Evolutionary conservation across 2,329 filamentous ascomycete genomes (phyloP).

Genomic region (Calonectria henricotiae): DNA sequence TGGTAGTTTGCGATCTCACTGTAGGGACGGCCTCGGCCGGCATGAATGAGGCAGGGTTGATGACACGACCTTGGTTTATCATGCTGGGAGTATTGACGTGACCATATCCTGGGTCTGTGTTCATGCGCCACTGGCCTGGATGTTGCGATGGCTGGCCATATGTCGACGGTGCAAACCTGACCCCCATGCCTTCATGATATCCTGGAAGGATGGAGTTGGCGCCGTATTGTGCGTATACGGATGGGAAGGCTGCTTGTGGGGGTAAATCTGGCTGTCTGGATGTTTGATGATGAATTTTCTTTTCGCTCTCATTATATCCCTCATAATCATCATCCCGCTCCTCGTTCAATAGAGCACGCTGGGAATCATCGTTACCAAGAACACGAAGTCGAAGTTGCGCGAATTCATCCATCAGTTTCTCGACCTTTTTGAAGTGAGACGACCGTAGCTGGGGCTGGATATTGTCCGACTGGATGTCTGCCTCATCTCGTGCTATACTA

Average conservation of each 20-base stretch:
- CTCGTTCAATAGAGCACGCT: conserved; percentile 29
- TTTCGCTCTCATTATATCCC: neutral
- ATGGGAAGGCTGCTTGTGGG: neutral
- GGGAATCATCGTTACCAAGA: conserved; percentile 19
- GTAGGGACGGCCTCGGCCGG: no score
- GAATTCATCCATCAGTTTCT: conserved; percentile 21
- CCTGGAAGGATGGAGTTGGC: no score
- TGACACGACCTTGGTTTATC: no score
- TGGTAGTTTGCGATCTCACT: no score
- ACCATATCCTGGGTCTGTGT: no score
- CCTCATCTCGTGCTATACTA: conserved; percentile 23
- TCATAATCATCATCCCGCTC: conserved; percentile 34
- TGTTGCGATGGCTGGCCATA: no score
- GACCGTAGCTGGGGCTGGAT: conserved; percentile 26
- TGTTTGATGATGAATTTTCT: neutral
- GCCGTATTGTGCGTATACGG: no score
- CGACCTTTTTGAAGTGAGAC: conserved; percentile 29
- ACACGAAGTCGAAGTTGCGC: conserved; percentile 7
- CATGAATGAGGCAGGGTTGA: no score
- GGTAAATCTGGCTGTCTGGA: neutral
- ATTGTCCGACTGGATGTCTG: neutral
- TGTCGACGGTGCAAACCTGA: no score
- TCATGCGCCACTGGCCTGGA: no score
- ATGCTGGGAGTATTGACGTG: no score
- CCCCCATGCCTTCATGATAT: no score